Evolutionary conservation across 176 grass and related monocot species (phyloP).

Genomic region (Alopecurus myosuroides): DNA sequence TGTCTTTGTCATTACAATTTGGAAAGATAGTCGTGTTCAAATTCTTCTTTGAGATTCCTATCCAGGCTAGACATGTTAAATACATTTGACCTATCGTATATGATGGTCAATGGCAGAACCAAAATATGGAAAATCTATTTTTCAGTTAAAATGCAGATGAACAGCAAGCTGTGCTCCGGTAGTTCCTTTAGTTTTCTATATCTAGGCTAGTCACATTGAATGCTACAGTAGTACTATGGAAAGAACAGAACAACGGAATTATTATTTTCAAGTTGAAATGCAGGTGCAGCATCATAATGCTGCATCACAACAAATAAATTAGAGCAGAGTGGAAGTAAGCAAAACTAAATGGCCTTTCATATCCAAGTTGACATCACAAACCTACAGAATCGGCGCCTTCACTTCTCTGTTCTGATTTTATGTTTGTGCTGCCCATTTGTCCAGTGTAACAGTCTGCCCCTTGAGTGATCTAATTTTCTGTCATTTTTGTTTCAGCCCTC

Average conservation of each 20-base stretch:
- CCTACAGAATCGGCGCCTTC: not conserved
- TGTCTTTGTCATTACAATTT: not conserved
- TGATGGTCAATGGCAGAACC: not conserved
- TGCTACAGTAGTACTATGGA: not conserved
- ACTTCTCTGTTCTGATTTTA: not conserved
- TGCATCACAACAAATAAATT: not conserved
- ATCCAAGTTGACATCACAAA: not conserved
- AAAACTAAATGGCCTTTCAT: not conserved
- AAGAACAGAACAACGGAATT: not conserved
- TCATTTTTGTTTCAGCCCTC: slow-evolving; percentile 50
- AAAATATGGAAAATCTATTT: not conserved
- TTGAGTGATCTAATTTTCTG: not conserved
- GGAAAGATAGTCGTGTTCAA: not conserved
- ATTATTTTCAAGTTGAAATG: not conserved
- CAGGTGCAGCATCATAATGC: not conserved
- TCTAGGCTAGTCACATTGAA: not conserved
- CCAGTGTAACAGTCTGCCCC: not conserved
- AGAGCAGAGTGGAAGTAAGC: not conserved
- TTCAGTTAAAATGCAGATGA: not conserved
- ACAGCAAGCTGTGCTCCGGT: not conserved
- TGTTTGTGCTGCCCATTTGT: not conserved
- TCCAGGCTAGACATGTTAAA: not conserved
- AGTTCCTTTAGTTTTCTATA: not conserved
- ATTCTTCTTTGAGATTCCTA: not conserved
- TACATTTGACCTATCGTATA: not conserved